Base-by-base conservation (phyloP, 2,329 filamentous ascomycete genomes). In the Aspergillus caelatus region DNA sequence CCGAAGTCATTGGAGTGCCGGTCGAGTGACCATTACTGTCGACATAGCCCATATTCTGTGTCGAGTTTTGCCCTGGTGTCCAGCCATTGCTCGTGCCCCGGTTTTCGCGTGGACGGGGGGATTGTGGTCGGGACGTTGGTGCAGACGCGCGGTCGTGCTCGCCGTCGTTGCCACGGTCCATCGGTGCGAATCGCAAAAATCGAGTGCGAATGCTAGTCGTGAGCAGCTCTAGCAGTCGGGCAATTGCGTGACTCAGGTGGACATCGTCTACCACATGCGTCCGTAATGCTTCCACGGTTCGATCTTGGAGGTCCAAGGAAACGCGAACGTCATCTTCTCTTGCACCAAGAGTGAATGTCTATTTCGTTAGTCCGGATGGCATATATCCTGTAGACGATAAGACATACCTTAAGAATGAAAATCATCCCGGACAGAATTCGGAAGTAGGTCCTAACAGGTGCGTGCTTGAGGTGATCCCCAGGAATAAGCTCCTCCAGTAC, bases 241-340 rank as follows among this genome's bases (percentile, higher is more conserved):
- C 86, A 63, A 89, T 88, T 28, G 86, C 85, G 66, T 86, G 84
- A 56, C 84, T 86, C 2, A 90, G 82, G 72, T 90, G 87, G 19
- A 89, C 86, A 69, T 90, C 87, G 69, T 90, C 87, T 23, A 89
- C 87, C 26, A 89, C 86, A 69, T 83, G 86, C 32, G 83, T 86
- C 36, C 84, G 82, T 45, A 90, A 77, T 10, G 85, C 86, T 65
- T 85, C 82, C 9, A 88, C 83, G 0, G 85, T 87, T 30, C 83
- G 81, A 66, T 87, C 85, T 65, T 89, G 83, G 2, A 89, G 79
- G 28, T 82, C 82, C 8, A 89, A 77, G 2, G 84, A 87, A 54
- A 86, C 81, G 36, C 84, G 82, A 14, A 89, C 84, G 62, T 89
- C 85, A 68, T 86, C 84, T 72, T 88, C 87, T 54, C 85, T 86